Conservation (phyloP, 208 protist species). For the Leishmania aethiopica region DNA sequence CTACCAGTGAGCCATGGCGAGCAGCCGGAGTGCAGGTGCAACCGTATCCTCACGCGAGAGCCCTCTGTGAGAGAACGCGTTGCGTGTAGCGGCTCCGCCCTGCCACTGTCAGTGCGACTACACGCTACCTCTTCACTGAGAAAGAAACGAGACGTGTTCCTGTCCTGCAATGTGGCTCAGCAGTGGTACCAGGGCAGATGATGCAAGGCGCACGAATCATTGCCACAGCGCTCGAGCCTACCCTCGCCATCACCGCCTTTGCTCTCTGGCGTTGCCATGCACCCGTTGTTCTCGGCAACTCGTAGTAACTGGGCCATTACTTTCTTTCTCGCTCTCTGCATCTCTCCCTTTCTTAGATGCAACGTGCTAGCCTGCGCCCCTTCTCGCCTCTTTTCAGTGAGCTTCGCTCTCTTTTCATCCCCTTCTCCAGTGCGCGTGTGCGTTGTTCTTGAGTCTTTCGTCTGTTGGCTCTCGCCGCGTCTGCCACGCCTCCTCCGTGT, state of each 20-base stretch:
- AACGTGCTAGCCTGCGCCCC: not conserved
- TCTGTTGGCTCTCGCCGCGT: not conserved
- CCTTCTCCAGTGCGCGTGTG: not conserved
- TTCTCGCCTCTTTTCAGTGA: not conserved
- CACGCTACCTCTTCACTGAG: not conserved
- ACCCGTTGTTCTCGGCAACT: not conserved
- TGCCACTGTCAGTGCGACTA: not conserved
- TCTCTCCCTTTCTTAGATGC: not conserved
- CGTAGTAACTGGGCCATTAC: not conserved
- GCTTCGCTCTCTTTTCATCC: not conserved
- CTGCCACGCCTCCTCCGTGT: not conserved
- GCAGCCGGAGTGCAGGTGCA: not conserved
- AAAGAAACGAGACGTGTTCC: not conserved
- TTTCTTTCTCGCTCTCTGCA: not conserved
- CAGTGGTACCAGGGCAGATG: not conserved
- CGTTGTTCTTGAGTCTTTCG: not conserved
- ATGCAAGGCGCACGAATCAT: not conserved
- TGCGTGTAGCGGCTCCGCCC: not conserved
- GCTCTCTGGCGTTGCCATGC: not conserved
- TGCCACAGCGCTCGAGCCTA: not conserved
- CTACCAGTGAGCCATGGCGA: not conserved
- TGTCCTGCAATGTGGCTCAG: not conserved
- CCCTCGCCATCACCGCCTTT: not conserved
- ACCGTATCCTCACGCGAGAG: not conserved
- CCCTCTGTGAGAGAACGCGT: not conserved